Percentiles rank a stretch among this genome's conserved stretches.
These are phyloP conservation scores for Talaromyces sp. DNA, from an alignment of 2,329 filamentous ascomycete genomes.

Conservation along the genomic window DNA sequence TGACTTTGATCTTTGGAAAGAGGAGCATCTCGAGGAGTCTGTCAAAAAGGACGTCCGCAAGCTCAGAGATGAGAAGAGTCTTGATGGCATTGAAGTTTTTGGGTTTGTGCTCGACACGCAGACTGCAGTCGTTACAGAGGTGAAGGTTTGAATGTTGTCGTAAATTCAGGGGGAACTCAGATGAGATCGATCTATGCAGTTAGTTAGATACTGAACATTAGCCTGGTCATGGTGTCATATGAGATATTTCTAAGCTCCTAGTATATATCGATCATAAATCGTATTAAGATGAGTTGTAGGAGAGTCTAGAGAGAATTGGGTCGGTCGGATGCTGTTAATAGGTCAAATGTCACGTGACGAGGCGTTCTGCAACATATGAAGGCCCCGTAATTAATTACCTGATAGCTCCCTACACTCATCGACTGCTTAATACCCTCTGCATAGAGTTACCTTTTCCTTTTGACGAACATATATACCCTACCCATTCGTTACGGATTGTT, in stretches of 20 bases:
- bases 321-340: not conserved
- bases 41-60: constrained; percentile 3
- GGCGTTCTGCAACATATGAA: not conserved
- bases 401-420: not conserved
- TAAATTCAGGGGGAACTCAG: not conserved
- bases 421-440: not conserved
- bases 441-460: not conserved
- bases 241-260: not conserved
- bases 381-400: too few relatives aligned
- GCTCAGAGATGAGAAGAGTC: constrained; percentile 1
- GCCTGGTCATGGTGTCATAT: not conserved
- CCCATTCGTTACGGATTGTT: not conserved
- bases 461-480: constrained; percentile 1
- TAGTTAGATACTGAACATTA: not conserved
- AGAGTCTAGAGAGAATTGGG: not conserved
- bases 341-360: not conserved
- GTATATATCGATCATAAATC: not conserved
- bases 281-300: not conserved
- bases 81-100: not conserved
- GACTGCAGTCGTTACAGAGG: constrained; percentile 7
- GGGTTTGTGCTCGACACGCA: constrained; percentile 4
- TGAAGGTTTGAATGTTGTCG: not conserved
- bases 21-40: not conserved
- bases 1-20: constrained; percentile 2
- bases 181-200: not conserved